phyloP scores from a whole-genome alignment of 495 filamentous ascomycete genomes.

The Staphylotrichum longicolle region DNA sequence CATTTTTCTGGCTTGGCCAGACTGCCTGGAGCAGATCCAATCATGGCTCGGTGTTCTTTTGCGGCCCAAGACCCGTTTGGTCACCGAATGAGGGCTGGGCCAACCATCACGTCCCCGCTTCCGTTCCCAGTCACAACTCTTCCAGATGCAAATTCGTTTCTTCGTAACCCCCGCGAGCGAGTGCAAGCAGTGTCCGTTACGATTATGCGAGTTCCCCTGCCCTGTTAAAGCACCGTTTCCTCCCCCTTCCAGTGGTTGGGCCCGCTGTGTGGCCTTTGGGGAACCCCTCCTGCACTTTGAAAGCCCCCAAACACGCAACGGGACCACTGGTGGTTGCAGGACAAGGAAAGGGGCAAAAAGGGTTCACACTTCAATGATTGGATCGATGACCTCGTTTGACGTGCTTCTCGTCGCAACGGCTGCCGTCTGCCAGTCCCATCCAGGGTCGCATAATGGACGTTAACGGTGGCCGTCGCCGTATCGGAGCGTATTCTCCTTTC shows the following conservation, averaged over 20 bases:
- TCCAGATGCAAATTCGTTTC: background rate
- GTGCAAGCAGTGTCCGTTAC: background rate
- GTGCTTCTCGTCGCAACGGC: background rate
- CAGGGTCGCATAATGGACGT: no score
- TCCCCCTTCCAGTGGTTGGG: background rate
- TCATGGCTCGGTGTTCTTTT: background rate
- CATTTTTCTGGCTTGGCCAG: background rate
- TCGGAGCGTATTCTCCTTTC: constrained; percentile 8
- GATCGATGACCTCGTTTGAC: background rate
- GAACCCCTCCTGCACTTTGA: background rate
- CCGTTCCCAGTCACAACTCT: background rate
- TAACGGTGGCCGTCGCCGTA: background rate
- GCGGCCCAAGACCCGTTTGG: constrained; percentile 11
- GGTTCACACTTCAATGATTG: background rate
- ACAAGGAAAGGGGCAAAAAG: background rate
- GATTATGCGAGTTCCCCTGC: background rate
- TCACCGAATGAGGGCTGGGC: constrained; percentile 1
- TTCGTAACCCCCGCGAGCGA: background rate
- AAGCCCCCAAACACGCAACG: background rate
- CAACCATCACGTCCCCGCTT: background rate
- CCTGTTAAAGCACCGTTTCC: background rate
- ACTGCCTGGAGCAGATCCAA: background rate
- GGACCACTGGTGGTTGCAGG: background rate
- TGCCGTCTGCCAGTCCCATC: no score
- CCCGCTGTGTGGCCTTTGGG: background rate